Evolutionary conservation across 2,329 filamentous ascomycete genomes (phyloP).

Genomic region (Bisporella sp.): DNA sequence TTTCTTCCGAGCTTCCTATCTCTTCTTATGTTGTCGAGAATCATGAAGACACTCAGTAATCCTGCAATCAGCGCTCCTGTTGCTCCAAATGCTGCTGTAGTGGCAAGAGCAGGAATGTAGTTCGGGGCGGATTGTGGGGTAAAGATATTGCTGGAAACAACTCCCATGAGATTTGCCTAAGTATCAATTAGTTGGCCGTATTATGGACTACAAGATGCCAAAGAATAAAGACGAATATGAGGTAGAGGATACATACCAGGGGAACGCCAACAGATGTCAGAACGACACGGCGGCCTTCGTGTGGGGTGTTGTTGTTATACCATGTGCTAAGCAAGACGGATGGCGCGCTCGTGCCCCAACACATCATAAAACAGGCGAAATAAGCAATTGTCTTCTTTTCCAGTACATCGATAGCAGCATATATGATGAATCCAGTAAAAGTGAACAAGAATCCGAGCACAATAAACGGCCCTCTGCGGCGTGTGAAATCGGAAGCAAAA

Average conservation of each 20-base stretch:
- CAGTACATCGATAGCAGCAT: constrained; percentile 56
- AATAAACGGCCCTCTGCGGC: constrained; percentile 54
- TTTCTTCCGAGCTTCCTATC: constrained; percentile 20
- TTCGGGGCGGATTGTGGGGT: constrained; percentile 55
- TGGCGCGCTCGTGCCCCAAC: constrained; percentile 33
- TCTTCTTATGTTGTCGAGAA: constrained; percentile 37
- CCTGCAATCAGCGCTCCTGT: constrained; percentile 49
- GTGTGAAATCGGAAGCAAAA: constrained; percentile 56
- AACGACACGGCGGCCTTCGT: constrained; percentile 54
- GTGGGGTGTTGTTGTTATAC: constrained; percentile 60
- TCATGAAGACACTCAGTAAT: constrained; percentile 54
- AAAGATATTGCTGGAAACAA: constrained; percentile 65
- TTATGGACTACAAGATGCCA: background rate
- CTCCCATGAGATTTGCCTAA: constrained; percentile 57
- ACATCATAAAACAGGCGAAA: constrained; percentile 64
- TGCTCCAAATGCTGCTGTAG: constrained; percentile 58
- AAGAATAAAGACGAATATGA: background rate
- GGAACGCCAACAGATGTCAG: constrained; percentile 58
- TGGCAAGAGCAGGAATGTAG: constrained; percentile 59
- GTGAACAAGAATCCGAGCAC: constrained; percentile 67
- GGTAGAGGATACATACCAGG: constrained; percentile 13
- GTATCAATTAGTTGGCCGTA: background rate
- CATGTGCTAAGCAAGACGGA: constrained; percentile 25
- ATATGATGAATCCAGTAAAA: constrained; percentile 73
- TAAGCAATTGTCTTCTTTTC: constrained; percentile 48